phyloP scores from a whole-genome alignment of 192 early-diverging fungal species.

The Diversispora epigaea region DNA sequence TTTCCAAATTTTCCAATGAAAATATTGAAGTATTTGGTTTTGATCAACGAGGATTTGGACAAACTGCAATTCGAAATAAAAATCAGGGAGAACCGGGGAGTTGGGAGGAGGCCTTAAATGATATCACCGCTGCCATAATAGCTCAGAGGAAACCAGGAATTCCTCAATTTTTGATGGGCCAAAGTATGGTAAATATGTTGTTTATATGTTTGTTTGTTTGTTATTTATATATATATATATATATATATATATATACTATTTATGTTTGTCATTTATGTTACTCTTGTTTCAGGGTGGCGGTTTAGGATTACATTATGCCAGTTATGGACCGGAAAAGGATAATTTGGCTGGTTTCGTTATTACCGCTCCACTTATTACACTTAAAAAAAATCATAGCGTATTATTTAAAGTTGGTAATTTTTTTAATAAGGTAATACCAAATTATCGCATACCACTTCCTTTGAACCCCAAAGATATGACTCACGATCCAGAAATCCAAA shows the following conservation, averaged over 20 bases:
- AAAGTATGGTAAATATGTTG: conserved; percentile 35
- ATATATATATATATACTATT: background rate
- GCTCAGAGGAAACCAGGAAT: conserved; percentile 38
- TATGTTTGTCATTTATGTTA: background rate
- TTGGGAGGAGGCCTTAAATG: conserved; percentile 46
- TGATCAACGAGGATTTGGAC: conserved; percentile 70
- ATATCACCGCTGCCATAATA: conserved; percentile 48
- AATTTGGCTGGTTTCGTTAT: background rate
- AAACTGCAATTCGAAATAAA: conserved; percentile 46
- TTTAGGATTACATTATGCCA: background rate
- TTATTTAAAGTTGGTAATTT: too few relatives aligned
- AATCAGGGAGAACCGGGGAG: conserved; percentile 49
- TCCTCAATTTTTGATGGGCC: conserved; percentile 55
- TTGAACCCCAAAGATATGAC: background rate
- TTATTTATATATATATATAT: background rate
- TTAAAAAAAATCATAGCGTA: too few relatives aligned
- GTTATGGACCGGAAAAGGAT: background rate
- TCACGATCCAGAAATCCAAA: background rate
- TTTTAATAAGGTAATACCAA: too few relatives aligned
- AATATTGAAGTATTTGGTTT: conserved; percentile 59
- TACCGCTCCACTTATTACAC: too few relatives aligned
- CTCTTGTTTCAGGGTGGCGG: background rate
- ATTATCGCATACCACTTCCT: background rate
- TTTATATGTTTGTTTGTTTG: background rate
- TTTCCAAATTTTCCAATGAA: conserved; percentile 49